Conservation (phyloP, 176 grass and related monocot species). For the Oryza punctata region DNA sequence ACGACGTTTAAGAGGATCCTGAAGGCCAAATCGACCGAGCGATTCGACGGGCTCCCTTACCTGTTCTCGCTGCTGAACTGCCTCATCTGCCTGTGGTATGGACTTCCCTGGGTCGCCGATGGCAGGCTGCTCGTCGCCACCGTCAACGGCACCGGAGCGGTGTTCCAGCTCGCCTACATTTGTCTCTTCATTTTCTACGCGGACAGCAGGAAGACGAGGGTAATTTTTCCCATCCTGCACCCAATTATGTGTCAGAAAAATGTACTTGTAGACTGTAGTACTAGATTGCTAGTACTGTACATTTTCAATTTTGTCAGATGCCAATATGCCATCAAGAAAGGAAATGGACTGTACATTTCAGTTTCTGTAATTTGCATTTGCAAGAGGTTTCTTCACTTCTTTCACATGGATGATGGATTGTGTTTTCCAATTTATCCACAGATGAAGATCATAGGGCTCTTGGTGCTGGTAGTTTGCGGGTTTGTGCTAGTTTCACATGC, state of each 20-base stretch:
- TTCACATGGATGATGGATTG: not conserved
- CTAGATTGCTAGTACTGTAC: no score
- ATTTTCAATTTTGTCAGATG: not conserved
- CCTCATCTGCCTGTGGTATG: conserved; percentile 90
- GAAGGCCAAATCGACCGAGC: conserved; percentile 71
- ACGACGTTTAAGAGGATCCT: conserved; percentile 78
- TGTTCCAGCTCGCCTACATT: conserved; percentile 70
- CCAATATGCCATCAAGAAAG: not conserved
- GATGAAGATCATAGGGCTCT: conserved; percentile 55
- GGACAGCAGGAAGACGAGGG: conserved; percentile 52
- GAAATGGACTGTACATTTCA: not conserved
- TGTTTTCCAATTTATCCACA: conserved; percentile 28
- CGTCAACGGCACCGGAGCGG: conserved; percentile 73
- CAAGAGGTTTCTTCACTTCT: not conserved
- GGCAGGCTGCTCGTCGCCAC: conserved; percentile 67
- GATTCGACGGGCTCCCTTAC: conserved; percentile 79
- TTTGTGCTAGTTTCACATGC: conserved; percentile 44
- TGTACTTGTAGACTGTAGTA: not conserved
- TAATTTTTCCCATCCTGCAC: conserved; percentile 18
- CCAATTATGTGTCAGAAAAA: not conserved
- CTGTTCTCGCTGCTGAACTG: conserved; percentile 78
- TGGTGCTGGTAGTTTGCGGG: conserved; percentile 36
- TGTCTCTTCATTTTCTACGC: conserved; percentile 70
- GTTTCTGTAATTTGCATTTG: not conserved
- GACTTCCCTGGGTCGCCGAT: conserved; percentile 64